Evolutionary conservation across 1,139 yeast genomes (phyloP), one percentile per base, ranked within the genome.

Genomic region (Candida sp.): DNA sequence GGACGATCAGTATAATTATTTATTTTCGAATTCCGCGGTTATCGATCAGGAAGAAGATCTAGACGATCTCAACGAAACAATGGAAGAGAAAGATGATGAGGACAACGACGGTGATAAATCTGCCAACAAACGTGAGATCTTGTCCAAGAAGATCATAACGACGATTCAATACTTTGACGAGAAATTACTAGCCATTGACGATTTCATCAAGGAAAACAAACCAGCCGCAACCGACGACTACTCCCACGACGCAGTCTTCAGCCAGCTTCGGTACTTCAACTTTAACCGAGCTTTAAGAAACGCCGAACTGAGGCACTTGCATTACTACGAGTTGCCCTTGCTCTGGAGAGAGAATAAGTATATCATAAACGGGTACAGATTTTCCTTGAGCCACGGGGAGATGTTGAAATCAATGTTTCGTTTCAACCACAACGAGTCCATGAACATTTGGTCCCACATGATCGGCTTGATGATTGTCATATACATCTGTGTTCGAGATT

Each of bases 341-440:
- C 90, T 90, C 48, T 94, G 98, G 97, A 81, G 96, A 63, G 98
- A 93, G 67, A 94, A 94, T 70, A 86, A 92, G 52, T 92, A 83
- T 66, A 90, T 94, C 51, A 76, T 88, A 34, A 72, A 84, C 49
- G 98, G 98, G 1, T 94, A 94, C 72, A 74, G 98, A 56, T 94
- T 94, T 70, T 86, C 89, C 51, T 75, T 83, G 54, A 80, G 81
- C 46, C 94, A 89, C 64, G 49, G 63, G 4, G 78, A 80, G 52
- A 89, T 96, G 63, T 61, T 85, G 37, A 65, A 69, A 52, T 81
- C 89, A 49, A 70, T 89, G 9, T 83, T 68, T 64, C 81, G 56
- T 65, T 88, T 71, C 58, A 67, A 74, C 59, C 98, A 94, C 70
- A 94, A 94, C 65, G 99, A 94, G 67, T 81, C 97, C 1, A 82